Conservation (phyloP, 768 basidiomycete genomes). For the Kwoniella europaea region DNA sequence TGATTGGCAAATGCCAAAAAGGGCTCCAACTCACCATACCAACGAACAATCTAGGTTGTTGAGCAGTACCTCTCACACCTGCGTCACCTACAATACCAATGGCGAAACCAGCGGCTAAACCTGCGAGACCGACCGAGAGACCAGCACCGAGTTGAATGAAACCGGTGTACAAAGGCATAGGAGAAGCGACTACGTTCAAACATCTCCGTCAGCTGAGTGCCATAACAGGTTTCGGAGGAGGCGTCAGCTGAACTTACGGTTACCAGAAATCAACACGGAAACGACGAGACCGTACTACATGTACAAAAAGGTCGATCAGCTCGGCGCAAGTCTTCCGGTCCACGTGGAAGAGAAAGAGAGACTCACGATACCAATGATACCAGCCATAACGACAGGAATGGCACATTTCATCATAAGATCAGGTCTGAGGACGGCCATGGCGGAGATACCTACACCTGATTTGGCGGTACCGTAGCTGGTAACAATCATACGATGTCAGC, state of each 20-base stretch:
- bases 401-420: slow-evolving; percentile 97
- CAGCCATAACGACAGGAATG: slow-evolving; percentile 98
- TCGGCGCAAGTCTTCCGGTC: not conserved
- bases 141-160: slow-evolving; percentile 68
- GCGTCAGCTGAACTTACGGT: slow-evolving; percentile 66
- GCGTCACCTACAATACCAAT: slow-evolving; percentile 98
- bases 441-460: slow-evolving; percentile 74
- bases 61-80: slow-evolving; percentile 95
- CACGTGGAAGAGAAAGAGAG: not conserved
- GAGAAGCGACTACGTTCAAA: slow-evolving; percentile 66
- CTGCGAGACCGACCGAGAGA: slow-evolving; percentile 93
- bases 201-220: not conserved
- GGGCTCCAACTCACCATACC: slow-evolving; percentile 81
- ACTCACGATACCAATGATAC: slow-evolving; percentile 94
- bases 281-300: slow-evolving; percentile 91
- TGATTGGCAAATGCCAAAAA: too few relatives aligned
- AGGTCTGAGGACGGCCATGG: slow-evolving; percentile 95
- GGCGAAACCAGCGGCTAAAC: slow-evolving; percentile 59
- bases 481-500: not conserved
- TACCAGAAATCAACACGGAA: slow-evolving; percentile 89
- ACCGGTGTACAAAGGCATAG: slow-evolving; percentile 89
- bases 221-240: not conserved
- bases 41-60: slow-evolving; percentile 91
- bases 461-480: slow-evolving; percentile 96
- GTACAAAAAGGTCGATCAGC: not conserved